Conservation (phyloP, 2,329 filamentous ascomycete genomes). For the Fusarium nanum region DNA sequence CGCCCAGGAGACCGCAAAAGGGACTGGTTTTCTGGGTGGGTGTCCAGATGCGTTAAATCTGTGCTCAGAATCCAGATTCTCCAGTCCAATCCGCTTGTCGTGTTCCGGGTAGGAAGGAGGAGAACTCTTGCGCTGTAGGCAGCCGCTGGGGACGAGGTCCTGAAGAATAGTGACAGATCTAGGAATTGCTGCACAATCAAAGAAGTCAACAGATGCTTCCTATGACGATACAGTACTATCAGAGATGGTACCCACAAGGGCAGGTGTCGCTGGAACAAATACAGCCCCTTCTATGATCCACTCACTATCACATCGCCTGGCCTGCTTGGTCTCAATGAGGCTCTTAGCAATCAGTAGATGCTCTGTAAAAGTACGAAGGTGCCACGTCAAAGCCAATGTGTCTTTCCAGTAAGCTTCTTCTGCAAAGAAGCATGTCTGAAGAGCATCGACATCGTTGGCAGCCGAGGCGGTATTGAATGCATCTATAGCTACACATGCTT, state of each 20-base stretch:
- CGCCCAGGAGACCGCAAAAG: background rate
- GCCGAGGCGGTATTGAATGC: constrained; percentile 9
- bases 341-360: background rate
- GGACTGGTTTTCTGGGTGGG: constrained; percentile 10
- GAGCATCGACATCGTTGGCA: background rate
- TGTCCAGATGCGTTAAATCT: constrained; percentile 14
- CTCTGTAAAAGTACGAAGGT: constrained; percentile 26
- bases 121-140: constrained; percentile 10
- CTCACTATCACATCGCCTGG: background rate
- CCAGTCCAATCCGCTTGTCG: background rate
- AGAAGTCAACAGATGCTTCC: background rate
- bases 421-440: constrained; percentile 15
- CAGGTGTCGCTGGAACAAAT: constrained; percentile 23
- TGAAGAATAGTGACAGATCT: constrained; percentile 11
- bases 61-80: constrained; percentile 38
- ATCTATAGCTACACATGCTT: background rate
- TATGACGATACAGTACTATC: rapidly evolving
- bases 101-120: constrained; percentile 5
- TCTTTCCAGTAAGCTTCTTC: constrained; percentile 37
- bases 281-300: constrained; percentile 20
- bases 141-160: constrained; percentile 4
- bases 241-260: background rate
- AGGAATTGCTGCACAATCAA: constrained; percentile 23
- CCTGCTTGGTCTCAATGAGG: background rate
- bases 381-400: constrained; percentile 25